These are phyloP conservation scores for Arthonia radiata DNA, from an alignment of 495 filamentous ascomycete genomes.

Conservation along the genomic window DNA sequence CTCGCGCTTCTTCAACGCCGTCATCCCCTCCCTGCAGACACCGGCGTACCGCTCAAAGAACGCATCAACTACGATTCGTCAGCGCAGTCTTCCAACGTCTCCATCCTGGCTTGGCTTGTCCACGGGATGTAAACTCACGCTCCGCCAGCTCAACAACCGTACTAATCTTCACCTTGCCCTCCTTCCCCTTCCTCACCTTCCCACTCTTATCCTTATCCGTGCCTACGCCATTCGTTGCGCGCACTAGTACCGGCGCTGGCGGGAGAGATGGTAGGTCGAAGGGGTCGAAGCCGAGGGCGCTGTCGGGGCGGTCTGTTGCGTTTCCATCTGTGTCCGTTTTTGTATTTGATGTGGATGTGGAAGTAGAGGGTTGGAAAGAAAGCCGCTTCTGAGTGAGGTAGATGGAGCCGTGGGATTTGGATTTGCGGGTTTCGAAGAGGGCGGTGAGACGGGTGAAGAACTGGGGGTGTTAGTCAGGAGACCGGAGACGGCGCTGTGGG, in stretches of 20 bases:
- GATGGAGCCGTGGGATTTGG: constrained; percentile 50
- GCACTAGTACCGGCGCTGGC: constrained; percentile 64
- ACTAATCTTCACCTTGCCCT: constrained; percentile 50
- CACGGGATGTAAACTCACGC: no score
- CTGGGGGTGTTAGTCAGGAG: constrained; percentile 20
- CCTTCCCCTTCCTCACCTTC: constrained; percentile 18
- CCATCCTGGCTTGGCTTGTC: no score
- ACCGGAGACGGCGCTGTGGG: no score
- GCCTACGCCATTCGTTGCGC: constrained; percentile 55
- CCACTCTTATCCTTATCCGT: constrained; percentile 19
- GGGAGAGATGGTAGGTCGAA: constrained; percentile 20
- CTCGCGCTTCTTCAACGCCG: constrained; percentile 75
- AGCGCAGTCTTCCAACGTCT: no score
- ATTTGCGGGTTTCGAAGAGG: constrained; percentile 45
- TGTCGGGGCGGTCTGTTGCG: constrained; percentile 9
- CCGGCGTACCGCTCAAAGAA: constrained; percentile 86
- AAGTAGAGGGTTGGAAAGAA: constrained; percentile 12
- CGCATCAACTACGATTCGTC: no score
- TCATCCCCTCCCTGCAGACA: constrained; percentile 71
- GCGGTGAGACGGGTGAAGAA: constrained; percentile 62
- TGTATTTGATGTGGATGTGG: constrained; percentile 3
- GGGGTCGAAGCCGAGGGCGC: constrained; percentile 3
- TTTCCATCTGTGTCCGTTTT: constrained; percentile 1
- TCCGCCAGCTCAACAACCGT: constrained; percentile 56
- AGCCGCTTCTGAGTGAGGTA: constrained; percentile 68